Base-by-base conservation (phyloP, 2,329 filamentous ascomycete genomes). In the Trichoderma afroharzianum region DNA sequence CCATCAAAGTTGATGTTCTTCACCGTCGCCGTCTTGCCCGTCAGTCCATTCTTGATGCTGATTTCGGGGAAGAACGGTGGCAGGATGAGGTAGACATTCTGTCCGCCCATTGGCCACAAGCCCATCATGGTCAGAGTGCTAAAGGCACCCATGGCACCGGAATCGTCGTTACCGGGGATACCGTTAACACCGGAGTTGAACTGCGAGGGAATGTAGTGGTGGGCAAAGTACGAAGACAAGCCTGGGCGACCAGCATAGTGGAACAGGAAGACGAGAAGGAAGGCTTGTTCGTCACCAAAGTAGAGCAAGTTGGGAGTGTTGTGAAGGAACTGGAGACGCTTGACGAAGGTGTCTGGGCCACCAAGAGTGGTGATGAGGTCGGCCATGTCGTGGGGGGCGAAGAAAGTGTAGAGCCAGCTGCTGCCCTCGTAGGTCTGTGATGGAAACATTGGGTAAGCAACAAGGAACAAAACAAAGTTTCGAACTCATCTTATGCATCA, bases 361-460 rank as follows among this genome's bases (percentile, higher is more conserved):
- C 91, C 91, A 66, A 93, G 87, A n/a, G 73, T 76, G 14, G 74
- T 74, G 74, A 92, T 83, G 0, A 92, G 81, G 0, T 78, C 76
- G 3, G 78, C 77, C 81, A 83, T 83, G 76, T 86, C 83, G 73
- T 86, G 85, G 14, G 85, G 85, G 9, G 83, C 81, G 71, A 80
- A 80, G 70, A 93, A 94, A 24, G 88, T 89, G 79, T 94, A 94
- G 62, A 92, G 86, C 91, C 91, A 94, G 1, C 87, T 82, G 71
- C 88, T 90, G 3, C 88, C 90, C 78, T 93, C 91, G 75, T 92
- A 93, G 0, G 91, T 93, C 79, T 70, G 8, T 14, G 4, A n/a
- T 33, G 0, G 18, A 59, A 4, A 6, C 6, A n/a, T 18, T 59
- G 0, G 18, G 50, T 70, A 3, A 70, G 68, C 5, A 64, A 43